Evolutionary conservation across 306 rosid genomes (phyloP).

Genomic region (Phaseolus lunatus): DNA sequence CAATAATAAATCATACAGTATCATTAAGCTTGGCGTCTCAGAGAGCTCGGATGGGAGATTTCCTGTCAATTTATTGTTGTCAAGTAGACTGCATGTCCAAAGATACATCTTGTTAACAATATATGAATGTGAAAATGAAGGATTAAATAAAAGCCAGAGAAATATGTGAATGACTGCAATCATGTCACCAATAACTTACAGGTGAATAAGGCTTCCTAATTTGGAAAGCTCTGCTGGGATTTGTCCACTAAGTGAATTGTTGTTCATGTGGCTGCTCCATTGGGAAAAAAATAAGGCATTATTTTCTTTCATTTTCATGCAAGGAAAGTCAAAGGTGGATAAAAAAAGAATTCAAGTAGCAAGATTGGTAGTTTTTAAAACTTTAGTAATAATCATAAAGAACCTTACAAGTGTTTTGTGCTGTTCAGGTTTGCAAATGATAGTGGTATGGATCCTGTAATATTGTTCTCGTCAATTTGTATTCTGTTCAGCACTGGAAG

Average conservation of each 20-base stretch:
- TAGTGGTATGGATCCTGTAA: conserved; percentile 75
- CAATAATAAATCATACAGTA: conserved; percentile 53
- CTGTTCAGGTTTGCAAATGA: conserved; percentile 73
- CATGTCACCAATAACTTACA: conserved; percentile 62
- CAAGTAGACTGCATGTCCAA: conserved; percentile 79
- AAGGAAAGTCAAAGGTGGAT: not conserved
- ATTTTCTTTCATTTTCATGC: conserved; percentile 21
- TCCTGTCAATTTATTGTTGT: conserved; percentile 89
- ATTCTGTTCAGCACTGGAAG: conserved; percentile 64
- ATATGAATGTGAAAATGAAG: conserved; percentile 18
- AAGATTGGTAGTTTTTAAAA: not conserved
- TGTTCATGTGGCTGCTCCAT: conserved; percentile 95
- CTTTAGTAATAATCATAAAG: conserved; percentile 34
- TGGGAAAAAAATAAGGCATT: conserved; percentile 27
- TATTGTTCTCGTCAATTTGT: conserved; percentile 77
- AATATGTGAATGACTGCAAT: conserved; percentile 1
- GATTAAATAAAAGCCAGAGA: not conserved
- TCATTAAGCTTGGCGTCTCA: conserved; percentile 56
- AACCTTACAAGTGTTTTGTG: conserved; percentile 74
- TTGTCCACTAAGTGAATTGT: conserved; percentile 90
- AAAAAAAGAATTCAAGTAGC: conserved; percentile 22
- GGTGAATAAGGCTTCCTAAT: conserved; percentile 67
- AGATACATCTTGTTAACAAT: conserved; percentile 36
- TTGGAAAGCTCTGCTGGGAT: conserved; percentile 69
- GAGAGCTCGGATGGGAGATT: conserved; percentile 72